phyloP scores from a whole-genome alignment of 2,329 filamentous ascomycete genomes.

The Cercospora sojina region DNA sequence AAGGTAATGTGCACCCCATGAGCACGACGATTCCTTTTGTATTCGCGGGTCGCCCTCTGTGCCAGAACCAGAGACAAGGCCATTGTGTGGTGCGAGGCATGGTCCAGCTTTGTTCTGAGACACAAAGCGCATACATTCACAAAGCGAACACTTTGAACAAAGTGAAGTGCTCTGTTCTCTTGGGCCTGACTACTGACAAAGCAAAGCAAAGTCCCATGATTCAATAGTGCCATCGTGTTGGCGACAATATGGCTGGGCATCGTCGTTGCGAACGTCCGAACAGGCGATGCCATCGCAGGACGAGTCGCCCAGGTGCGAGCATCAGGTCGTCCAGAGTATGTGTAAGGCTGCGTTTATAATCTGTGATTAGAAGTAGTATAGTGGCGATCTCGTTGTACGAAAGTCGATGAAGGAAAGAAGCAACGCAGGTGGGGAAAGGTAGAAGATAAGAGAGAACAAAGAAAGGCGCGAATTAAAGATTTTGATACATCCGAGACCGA shows the following conservation, averaged over 20 bases:
- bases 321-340: neutral
- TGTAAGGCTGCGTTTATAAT: neutral
- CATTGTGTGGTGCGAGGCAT: neutral
- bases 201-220: neutral
- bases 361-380: neutral
- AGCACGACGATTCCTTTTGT: neutral
- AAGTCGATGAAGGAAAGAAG: neutral
- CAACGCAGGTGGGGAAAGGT: neutral
- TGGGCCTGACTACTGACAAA: neutral
- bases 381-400: neutral
- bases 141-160: neutral
- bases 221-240: neutral
- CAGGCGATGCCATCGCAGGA: neutral
- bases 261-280: neutral
- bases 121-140: neutral
- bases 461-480: neutral
- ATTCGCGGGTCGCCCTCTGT: neutral
- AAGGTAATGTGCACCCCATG: neutral
- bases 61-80: neutral
- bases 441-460: neutral
- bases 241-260: neutral
- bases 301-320: neutral
- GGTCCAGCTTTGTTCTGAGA: neutral
- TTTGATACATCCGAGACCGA: constrained; percentile 1
- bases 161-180: neutral